Evolutionary conservation across 345 rosid species (phyloP), one percentile per base, ranked within the genome.

Genomic region (Theobroma cacao): DNA sequence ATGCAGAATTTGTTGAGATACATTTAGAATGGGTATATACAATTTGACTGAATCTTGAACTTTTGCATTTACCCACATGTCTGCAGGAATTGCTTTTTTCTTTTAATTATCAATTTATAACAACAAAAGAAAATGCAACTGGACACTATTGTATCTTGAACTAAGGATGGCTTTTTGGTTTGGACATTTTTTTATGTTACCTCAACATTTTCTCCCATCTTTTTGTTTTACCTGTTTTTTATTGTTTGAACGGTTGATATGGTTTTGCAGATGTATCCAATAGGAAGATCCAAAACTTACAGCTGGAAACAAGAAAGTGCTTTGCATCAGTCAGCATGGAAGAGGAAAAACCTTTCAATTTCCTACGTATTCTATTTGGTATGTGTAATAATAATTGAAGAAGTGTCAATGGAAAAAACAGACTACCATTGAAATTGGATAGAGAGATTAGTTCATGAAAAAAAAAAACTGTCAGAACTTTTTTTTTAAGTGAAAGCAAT

Each of bases 321-420:
- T 91, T 94, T 81, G 95, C 94, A 26, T 92, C 95, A 33, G 82
- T 89, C 69, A 85, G 73, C 80, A 66, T 75, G 48, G 81, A 79
- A 82, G 89, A 91, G 59, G 91, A 90, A 17, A 89, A 86, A 13
- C 97, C 95, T 6, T 89, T 94, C 20, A 91, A 90, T 86, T 94
- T 94, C 81, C 80, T 91, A 55, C 98, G 92, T 48, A 76, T 80
- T 82, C 60, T 94, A 74, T 86, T 90, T 34, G 98, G 97, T 92
- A 85, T 41, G 80, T 59, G 3, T 28, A 10, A 22, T 3, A 30
- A 48, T 13, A 4, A 7, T 33, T 50, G 20, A 36, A 11, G 26
- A 47, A 30, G 40, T 52, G 17, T 61, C 26, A 20, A 12, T 20
- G 12, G 36, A 30, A 33, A 20, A 71, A 72, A 52, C 43, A 31